Evolutionary conservation across 2,329 filamentous ascomycete species (phyloP).

Genomic region (Paraphaeosphaeria minitans): DNA sequence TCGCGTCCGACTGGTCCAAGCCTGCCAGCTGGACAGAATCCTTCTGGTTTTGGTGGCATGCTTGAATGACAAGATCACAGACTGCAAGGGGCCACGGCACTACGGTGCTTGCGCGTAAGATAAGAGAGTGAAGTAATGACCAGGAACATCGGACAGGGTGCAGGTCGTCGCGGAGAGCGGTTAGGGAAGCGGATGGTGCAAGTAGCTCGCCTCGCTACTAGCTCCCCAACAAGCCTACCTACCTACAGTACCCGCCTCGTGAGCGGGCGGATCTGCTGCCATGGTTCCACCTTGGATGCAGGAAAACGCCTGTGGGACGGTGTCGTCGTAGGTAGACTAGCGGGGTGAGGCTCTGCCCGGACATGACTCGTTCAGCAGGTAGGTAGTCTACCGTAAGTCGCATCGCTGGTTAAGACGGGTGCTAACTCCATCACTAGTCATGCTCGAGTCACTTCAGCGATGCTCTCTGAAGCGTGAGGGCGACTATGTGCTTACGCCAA

Average conservation of each 20-base stretch:
- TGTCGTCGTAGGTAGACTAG: slow-evolving; percentile 27
- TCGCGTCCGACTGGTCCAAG: slow-evolving; percentile 20
- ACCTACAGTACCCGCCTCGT: slow-evolving; percentile 26
- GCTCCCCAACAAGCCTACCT: slow-evolving; percentile 21
- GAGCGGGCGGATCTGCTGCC: slow-evolving; percentile 39
- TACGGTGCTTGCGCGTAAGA: slow-evolving; percentile 37
- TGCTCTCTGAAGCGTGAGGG: slow-evolving; percentile 6
- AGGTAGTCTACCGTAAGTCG: no score
- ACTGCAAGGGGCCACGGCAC: slow-evolving; percentile 28
- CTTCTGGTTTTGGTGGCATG: slow-evolving; percentile 23
- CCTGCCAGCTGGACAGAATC: slow-evolving; percentile 19
- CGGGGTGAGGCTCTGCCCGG: slow-evolving; percentile 26
- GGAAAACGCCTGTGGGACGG: slow-evolving; percentile 33
- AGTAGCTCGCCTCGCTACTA: slow-evolving; percentile 30
- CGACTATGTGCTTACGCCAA: slow-evolving; percentile 5
- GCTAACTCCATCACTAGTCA: not conserved
- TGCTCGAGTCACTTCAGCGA: slow-evolving; percentile 8
- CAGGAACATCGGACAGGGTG: slow-evolving; percentile 19
- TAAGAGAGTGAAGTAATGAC: slow-evolving; percentile 19
- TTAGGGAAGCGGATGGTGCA: slow-evolving; percentile 22
- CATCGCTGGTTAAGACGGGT: slow-evolving; percentile 3
- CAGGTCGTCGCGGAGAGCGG: slow-evolving; percentile 16
- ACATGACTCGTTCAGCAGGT: slow-evolving; percentile 8
- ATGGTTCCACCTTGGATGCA: slow-evolving; percentile 36
- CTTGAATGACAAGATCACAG: slow-evolving; percentile 21